These are phyloP conservation scores for Coffea eugenioides DNA, from an alignment of 257 asterid species.

Conservation along the genomic window DNA sequence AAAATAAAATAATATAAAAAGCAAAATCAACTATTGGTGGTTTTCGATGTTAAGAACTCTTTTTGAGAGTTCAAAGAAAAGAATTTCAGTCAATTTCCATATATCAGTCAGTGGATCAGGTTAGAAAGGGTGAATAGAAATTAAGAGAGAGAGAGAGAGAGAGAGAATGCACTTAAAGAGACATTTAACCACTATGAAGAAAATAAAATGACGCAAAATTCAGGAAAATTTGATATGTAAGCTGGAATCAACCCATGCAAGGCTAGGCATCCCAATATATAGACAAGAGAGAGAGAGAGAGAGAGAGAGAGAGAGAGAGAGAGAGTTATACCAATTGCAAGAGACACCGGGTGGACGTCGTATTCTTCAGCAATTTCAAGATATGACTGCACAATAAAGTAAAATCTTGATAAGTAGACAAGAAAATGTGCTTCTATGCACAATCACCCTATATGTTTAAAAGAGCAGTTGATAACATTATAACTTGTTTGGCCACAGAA, in stretches of 20 bases:
- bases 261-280: too few relatives aligned
- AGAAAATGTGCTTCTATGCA: not conserved
- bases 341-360: constrained; percentile 72
- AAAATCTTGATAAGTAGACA: not conserved
- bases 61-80: not conserved
- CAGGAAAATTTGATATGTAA: too few relatives aligned
- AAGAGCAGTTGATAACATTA: not conserved
- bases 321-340: constrained; percentile 60
- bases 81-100: not conserved
- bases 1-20: too few relatives aligned
- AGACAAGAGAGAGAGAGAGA: too few relatives aligned
- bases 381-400: constrained; percentile 51
- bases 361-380: constrained; percentile 50
- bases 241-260: too few relatives aligned
- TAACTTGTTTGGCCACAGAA: not conserved
- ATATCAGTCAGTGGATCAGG: not conserved
- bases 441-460: not conserved
- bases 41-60: not conserved
- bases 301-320: too few relatives aligned
- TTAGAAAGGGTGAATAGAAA: not conserved
- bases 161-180: not conserved
- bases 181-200: too few relatives aligned
- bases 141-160: too few relatives aligned
- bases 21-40: not conserved
- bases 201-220: too few relatives aligned